These are phyloP conservation scores for Tuber melanosporum DNA, from an alignment of 495 filamentous ascomycete species.

Conservation along the genomic window DNA sequence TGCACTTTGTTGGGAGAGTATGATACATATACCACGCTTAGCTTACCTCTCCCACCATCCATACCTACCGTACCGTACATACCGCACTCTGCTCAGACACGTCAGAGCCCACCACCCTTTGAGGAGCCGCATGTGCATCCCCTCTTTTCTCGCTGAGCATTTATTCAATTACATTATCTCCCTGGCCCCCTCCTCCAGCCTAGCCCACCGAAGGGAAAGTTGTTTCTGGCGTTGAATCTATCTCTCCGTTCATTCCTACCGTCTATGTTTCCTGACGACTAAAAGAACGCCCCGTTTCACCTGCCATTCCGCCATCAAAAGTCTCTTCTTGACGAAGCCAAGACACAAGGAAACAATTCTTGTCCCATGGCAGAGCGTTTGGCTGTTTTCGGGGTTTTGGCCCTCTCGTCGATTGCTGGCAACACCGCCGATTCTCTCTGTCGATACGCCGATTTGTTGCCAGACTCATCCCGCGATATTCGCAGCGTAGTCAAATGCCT, in stretches of 20 bases:
- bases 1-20: conserved; percentile 12
- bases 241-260: conserved; percentile 17
- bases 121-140: conserved; percentile 38
- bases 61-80: background rate
- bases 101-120: conserved; percentile 38
- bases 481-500: conserved; percentile 28
- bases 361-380: conserved; percentile 37
- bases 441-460: conserved; percentile 33
- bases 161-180: conserved; percentile 39
- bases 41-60: background rate
- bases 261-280: conserved; percentile 22
- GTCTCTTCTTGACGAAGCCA: conserved; percentile 7
- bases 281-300: background rate
- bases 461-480: conserved; percentile 39
- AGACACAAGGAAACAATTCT: conserved; percentile 30
- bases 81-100: conserved; percentile 38
- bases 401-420: conserved; percentile 27
- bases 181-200: conserved; percentile 20
- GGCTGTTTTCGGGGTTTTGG: conserved; percentile 30
- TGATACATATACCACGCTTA: background rate
- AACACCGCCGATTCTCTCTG: conserved; percentile 33
- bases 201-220: conserved; percentile 27
- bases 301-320: background rate
- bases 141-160: conserved; percentile 33
- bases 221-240: conserved; percentile 28